Evolutionary conservation across 768 basidiomycete genomes (phyloP), one percentile per base, ranked within the genome.

Genomic region (Tylopilus subfusipes): DNA sequence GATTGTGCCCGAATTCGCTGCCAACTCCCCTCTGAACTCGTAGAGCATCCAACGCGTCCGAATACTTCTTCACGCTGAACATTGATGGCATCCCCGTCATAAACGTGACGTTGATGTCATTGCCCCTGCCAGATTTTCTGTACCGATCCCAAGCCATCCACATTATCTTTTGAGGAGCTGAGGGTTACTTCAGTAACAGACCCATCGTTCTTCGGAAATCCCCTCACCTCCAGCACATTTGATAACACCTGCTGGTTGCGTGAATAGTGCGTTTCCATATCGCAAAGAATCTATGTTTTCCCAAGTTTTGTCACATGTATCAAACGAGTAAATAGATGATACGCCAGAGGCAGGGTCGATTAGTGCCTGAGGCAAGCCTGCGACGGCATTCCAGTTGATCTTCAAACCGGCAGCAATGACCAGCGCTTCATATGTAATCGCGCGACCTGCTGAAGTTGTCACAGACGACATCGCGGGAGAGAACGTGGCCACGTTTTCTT

Each of bases 51-150:
- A 98, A 78, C 5, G 87, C 91, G 57, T 95, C 88, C 4, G 91
- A 87, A 73, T 98, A 99, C 71, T 98, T 95, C 66, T 94, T 93
- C 51, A 97, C 95, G 62, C 84, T 82, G 74, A 99, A 98, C 95
- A 99, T 98, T 42, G 88, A 81, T 18, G 93, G 93, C 88, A 86
- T 89, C 56, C 93, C 94, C 29, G 88, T 91, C 69, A 88, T 88
- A 68, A 96, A 96, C 54, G 90, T 82, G 56, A 89, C 66, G 48
- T 82, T 76, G 61, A 88, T 78, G 45, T 80, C 76, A 46, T 79
- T 76, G 16, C 73, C 68, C 19, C 88, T 80, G 3, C 77, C 76
- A 11, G 88, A 87, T 65, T 70, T 77, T 53, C 79, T 77, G 68
- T 80, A 92, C 45, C 84, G 76, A 66, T 94, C 90, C 90, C 90